A percentile compares a stretch with the other conserved stretches of the same genome.
These are phyloP conservation scores for Panaeolus papilionaceus DNA, from an alignment of 768 basidiomycete species.

Conservation along the genomic window DNA sequence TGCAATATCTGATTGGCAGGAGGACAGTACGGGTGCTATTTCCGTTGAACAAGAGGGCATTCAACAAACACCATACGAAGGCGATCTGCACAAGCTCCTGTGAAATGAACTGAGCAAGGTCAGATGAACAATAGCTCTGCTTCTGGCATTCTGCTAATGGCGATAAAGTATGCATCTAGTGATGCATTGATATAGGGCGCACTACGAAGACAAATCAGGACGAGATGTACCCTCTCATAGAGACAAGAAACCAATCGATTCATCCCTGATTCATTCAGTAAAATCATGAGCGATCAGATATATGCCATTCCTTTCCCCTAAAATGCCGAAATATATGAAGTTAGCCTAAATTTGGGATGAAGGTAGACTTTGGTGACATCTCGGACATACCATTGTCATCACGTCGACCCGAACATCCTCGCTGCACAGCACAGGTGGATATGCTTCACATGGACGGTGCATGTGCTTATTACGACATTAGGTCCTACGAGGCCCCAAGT, in stretches of 20 bases:
- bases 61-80: neutral
- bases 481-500: too few species aligned
- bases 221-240: neutral
- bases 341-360: slow-evolving; percentile 1
- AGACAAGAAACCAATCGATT: neutral
- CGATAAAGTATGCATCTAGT: neutral
- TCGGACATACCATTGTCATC: slow-evolving; percentile 8
- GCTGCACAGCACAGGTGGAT: neutral
- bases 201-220: neutral
- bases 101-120: neutral
- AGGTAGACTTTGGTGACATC: neutral
- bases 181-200: neutral
- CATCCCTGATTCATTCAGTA: neutral
- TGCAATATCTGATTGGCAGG: neutral
- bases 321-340: neutral
- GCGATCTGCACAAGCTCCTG: neutral
- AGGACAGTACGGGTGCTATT: neutral
- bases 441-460: neutral
- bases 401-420: neutral
- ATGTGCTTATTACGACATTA: neutral
- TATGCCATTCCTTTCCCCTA: neutral
- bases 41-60: neutral
- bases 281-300: slow-evolving; percentile 10
- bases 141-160: neutral
- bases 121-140: neutral